Evolutionary conservation across 805 yeast species (phyloP).

Genomic region (Barnettozyma salicaria): DNA sequence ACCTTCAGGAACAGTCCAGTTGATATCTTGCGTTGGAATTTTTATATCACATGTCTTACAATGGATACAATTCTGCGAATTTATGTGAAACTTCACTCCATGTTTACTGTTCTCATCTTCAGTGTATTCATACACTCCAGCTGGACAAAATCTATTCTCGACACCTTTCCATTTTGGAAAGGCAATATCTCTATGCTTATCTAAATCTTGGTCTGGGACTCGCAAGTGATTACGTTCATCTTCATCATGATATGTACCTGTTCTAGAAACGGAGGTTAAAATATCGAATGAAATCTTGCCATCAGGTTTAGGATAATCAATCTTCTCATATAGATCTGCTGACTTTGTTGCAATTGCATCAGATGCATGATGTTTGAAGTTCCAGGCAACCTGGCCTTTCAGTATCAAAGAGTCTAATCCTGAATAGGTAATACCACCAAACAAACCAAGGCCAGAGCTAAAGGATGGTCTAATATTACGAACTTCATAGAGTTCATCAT

Average conservation of each 20-base stretch:
- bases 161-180: slow-evolving; percentile 81
- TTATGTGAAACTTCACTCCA: slow-evolving; percentile 86
- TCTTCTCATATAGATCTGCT: slow-evolving; percentile 63
- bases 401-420: slow-evolving; percentile 78
- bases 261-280: slow-evolving; percentile 89
- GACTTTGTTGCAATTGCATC: slow-evolving; percentile 68
- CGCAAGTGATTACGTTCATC: slow-evolving; percentile 88
- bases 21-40: slow-evolving; percentile 89
- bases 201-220: slow-evolving; percentile 53
- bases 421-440: slow-evolving; percentile 79
- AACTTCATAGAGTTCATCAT: slow-evolving; percentile 74
- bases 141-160: slow-evolving; percentile 93
- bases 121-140: slow-evolving; percentile 92
- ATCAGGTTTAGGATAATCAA: slow-evolving; percentile 93
- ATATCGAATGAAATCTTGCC: slow-evolving; percentile 88
- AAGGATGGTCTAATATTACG: slow-evolving; percentile 94
- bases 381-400: slow-evolving; percentile 83
- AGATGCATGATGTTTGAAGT: slow-evolving; percentile 59
- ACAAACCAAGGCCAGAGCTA: slow-evolving; percentile 62
- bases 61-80: slow-evolving; percentile 95
- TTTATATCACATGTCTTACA: slow-evolving; percentile 98
- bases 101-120: slow-evolving; percentile 50
- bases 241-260: slow-evolving; percentile 95
- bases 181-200: slow-evolving; percentile 58
- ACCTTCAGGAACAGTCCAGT: slow-evolving; percentile 98